Evolutionary conservation across 140 eudicot genomes (phyloP).

Genomic region (Flaveria floridana): DNA sequence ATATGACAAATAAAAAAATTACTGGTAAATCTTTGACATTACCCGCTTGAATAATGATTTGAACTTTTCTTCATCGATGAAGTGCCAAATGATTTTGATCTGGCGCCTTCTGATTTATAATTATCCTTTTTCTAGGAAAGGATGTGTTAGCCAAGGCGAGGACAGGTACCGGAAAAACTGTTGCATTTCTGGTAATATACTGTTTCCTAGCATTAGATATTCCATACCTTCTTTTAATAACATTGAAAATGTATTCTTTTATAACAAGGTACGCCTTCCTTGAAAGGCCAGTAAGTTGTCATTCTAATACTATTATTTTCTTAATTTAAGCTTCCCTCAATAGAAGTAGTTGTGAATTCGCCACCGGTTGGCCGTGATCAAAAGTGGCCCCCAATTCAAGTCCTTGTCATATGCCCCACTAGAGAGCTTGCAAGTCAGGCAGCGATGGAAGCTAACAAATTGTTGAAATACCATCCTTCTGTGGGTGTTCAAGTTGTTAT

Average conservation of each 20-base stretch:
- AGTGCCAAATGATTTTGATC: not conserved
- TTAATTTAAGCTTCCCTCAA: slow-evolving; percentile 81
- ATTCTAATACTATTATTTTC: slow-evolving; percentile 13
- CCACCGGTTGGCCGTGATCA: slow-evolving; percentile 61
- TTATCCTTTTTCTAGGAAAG: slow-evolving; percentile 54
- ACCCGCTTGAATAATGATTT: slow-evolving; percentile 3
- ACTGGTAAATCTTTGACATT: not conserved
- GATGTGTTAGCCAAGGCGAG: slow-evolving; percentile 97
- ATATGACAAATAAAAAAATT: not conserved
- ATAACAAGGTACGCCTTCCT: not conserved
- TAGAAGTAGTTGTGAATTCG: slow-evolving; percentile 68
- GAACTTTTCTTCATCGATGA: not conserved
- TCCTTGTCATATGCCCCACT: slow-evolving; percentile 92
- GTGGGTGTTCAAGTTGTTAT: slow-evolving; percentile 97
- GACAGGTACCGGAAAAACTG: slow-evolving; percentile 99
- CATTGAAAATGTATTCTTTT: not conserved
- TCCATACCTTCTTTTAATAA: not conserved
- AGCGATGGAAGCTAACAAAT: slow-evolving; percentile 77
- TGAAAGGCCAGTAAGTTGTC: not conserved
- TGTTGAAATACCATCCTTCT: slow-evolving; percentile 83
- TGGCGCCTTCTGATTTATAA: not conserved
- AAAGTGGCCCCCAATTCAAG: slow-evolving; percentile 74
- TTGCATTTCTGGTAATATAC: slow-evolving; percentile 80
- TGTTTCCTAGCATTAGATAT: slow-evolving; percentile 10
- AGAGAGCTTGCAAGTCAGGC: slow-evolving; percentile 97